Evolutionary conservation across 139 green algal species (phyloP).

Genomic region (Tetraselmis striata): DNA sequence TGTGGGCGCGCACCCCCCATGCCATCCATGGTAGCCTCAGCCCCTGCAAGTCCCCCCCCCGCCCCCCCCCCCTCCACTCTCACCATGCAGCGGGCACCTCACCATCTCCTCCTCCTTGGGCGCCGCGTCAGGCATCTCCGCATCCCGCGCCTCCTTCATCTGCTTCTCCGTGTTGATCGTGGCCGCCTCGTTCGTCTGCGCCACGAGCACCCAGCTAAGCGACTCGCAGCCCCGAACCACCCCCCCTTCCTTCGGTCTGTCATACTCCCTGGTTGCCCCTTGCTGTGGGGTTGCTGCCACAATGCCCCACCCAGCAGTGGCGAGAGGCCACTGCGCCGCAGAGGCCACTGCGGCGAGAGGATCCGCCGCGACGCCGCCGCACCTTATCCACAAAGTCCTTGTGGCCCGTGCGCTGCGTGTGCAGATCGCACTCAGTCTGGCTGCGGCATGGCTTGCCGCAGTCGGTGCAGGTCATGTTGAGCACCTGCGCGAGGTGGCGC

Average conservation of each 20-base stretch:
- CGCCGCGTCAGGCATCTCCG: slow-evolving; percentile 34
- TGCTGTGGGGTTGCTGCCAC: too few relatives aligned
- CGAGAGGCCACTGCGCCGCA: too few relatives aligned
- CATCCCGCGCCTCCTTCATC: slow-evolving; percentile 48
- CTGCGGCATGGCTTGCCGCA: slow-evolving; percentile 79
- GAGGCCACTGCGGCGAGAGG: too few relatives aligned
- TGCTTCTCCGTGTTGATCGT: slow-evolving; percentile 65
- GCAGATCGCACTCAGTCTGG: slow-evolving; percentile 65
- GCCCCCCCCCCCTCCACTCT: not conserved
- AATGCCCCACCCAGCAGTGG: too few relatives aligned
- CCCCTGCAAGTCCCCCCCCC: not conserved
- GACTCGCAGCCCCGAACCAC: too few relatives aligned
- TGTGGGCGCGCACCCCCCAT: slow-evolving; percentile 12
- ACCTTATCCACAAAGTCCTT: slow-evolving; percentile 64
- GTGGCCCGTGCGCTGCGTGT: slow-evolving; percentile 74
- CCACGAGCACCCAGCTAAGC: too few relatives aligned
- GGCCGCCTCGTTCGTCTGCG: slow-evolving; percentile 38
- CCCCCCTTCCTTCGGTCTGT: too few relatives aligned
- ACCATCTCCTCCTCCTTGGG: not conserved
- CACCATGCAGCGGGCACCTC: not conserved
- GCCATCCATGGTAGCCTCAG: not conserved
- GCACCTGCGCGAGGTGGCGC: slow-evolving; percentile 20
- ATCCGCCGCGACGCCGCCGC: too few relatives aligned
- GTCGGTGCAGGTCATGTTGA: slow-evolving; percentile 47
- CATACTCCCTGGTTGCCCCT: too few relatives aligned